A percentile compares a stretch with the other conserved stretches of the same genome.
phyloP scores from a whole-genome alignment of 441 rosid genomes.

The Eruca vesicaria region DNA sequence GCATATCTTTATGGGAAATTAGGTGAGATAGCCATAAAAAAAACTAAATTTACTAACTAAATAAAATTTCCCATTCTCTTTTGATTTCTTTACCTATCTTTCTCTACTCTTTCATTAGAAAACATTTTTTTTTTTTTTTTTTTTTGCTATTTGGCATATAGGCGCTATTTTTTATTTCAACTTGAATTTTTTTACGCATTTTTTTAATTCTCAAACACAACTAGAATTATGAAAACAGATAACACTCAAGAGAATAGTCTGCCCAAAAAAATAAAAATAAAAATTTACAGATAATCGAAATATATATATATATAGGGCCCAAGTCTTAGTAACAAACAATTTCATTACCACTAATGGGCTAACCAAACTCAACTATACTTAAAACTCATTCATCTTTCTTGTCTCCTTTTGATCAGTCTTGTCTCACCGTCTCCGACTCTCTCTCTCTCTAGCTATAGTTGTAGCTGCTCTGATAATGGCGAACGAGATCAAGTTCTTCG shows the following conservation, averaged over 20 bases:
- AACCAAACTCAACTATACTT: neutral
- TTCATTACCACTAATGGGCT: neutral
- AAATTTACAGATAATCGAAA: no score
- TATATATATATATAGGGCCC: neutral
- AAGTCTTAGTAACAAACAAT: neutral
- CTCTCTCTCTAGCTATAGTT: neutral
- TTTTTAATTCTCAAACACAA: neutral
- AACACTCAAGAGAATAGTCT: no score
- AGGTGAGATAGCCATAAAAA: no score
- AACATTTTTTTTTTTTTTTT: no score
- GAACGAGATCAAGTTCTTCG: constrained; percentile 23
- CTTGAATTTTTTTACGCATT: neutral
- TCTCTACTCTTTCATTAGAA: no score
- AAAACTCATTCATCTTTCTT: neutral
- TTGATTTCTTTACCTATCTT: no score
- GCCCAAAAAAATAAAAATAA: no score
- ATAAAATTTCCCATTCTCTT: no score
- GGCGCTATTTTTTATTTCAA: no score
- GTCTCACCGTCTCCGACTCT: neutral
- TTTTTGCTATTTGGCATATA: no score
- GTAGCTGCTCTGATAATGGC: constrained; percentile 17
- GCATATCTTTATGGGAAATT: no score
- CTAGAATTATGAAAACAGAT: neutral
- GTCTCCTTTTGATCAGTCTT: neutral
- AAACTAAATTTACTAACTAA: no score